Evolutionary conservation across 2,329 filamentous ascomycete genomes (phyloP), one percentile per base, ranked within the genome.

Genomic region (Pseudogymnoascus sp.): DNA sequence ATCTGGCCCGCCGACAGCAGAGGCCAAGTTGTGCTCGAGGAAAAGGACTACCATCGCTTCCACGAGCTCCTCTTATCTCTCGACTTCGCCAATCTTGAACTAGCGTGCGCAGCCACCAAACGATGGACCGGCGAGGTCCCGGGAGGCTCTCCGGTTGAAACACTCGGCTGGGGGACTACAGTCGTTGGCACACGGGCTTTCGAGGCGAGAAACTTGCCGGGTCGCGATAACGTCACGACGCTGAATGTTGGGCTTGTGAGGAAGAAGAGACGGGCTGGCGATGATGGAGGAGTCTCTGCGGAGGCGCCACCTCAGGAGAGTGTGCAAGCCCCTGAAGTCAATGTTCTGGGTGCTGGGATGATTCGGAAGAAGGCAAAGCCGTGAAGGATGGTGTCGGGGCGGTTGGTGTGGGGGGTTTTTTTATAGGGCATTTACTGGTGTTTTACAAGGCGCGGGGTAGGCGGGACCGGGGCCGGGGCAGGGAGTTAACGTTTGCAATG

Each of bases 41-140:
- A 88, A 21, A 77, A 79, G 25, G 81, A 82, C 59, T 92, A 91
- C 75, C 85, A 86, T 66, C 83, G 88, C 10, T 83, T 86, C 7
- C 80, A 85, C 18, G 89, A 91, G 68, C 76, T 91, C 8, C 78
- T 95, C 0, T 80, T 93, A 4, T 84, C 88, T 64, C 82, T 92
- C 0, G 89, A 92, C 73, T 95, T 95, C 73, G 80, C 84, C 1
- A 88, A 82, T 7, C 74, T 86, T 3, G 82, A 84, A 10, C 82
- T 88, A 59, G 86, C 88, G 0, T 78, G 77, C 1, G 78, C 79
- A 34, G 91, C 89, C 70, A 90, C 89, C 2, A 77, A 75, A 61
- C 84, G 88, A 62, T 95, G 90, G 89, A 79, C 86, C 46, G 81
- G 81, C 12, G 89, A 93, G 70, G 84, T 88, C 1, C 82, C 82